These are phyloP conservation scores for Lithohypha guttulata DNA, from an alignment of 2,329 filamentous ascomycete species.

Conservation along the genomic window DNA sequence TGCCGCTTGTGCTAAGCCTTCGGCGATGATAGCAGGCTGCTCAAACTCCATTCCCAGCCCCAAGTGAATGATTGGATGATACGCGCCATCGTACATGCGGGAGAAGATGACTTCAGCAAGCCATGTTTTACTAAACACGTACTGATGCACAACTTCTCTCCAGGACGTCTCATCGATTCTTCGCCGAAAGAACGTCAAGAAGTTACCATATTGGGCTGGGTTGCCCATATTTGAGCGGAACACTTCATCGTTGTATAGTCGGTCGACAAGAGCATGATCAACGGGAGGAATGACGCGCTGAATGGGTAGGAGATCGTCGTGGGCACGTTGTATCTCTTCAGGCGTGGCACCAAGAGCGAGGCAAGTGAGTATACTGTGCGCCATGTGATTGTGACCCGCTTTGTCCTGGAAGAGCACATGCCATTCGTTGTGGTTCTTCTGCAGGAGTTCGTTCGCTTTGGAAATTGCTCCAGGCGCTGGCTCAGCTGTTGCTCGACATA, in stretches of 20 bases:
- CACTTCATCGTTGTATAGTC: slow-evolving; percentile 45
- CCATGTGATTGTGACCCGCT: slow-evolving; percentile 54
- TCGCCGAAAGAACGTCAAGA: slow-evolving; percentile 62
- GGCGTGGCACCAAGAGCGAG: slow-evolving; percentile 53
- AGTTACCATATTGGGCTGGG: slow-evolving; percentile 58
- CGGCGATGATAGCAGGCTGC: slow-evolving; percentile 64
- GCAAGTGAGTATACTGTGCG: slow-evolving; percentile 18
- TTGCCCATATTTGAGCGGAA: slow-evolving; percentile 54
- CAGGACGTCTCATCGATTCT: slow-evolving; percentile 56
- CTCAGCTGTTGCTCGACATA: too few relatives aligned
- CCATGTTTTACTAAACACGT: slow-evolving; percentile 57
- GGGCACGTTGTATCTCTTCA: slow-evolving; percentile 52
- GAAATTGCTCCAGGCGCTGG: too few relatives aligned
- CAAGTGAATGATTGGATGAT: slow-evolving; percentile 73
- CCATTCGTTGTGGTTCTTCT: slow-evolving; percentile 60
- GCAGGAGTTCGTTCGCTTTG: slow-evolving; percentile 56
- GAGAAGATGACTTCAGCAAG: slow-evolving; percentile 57
- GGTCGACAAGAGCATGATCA: slow-evolving; percentile 41
- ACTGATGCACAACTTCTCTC: slow-evolving; percentile 35
- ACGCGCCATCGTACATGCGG: slow-evolving; percentile 56
- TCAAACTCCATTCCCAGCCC: slow-evolving; percentile 69
- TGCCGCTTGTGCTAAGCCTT: slow-evolving; percentile 63
- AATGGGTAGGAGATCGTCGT: slow-evolving; percentile 54
- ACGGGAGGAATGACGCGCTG: slow-evolving; percentile 47
- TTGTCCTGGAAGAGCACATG: slow-evolving; percentile 70